Base-by-base conservation (phyloP, 1,284 basidiomycete genomes). In the Malassezia arunalokei region DNA sequence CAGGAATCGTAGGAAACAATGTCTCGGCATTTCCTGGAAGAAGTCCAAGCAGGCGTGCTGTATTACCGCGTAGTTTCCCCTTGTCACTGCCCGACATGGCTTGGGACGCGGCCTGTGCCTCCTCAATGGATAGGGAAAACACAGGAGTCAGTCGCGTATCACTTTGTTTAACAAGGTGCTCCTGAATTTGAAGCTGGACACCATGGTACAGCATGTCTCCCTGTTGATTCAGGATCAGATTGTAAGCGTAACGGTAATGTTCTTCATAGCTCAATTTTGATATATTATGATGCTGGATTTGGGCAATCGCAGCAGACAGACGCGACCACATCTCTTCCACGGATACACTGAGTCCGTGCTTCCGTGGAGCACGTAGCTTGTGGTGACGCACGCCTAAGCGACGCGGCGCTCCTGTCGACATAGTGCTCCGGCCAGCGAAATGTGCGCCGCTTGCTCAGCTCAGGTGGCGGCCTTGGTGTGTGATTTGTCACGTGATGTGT, bases 221-320 rank as follows among this genome's bases (percentile, higher is more conserved):
- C 55, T 84, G 65, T 47, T 81, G 74, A 85, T 88, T 72, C 58
- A 72, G 54, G 27, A 71, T 64, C 38, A 69, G 59, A 44, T 66
- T 68, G 64, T 73, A 66, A 11, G 63, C 64, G 30, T 66, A 66
- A 17, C 65, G 57, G 39, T 94, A 90, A 67, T 92, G 90, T 76
- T 95, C 92, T 75, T 98, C 94, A 68, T 91, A 98, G 12, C 88
- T 94, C 29, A 99, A 81, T 67, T 83, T 85, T 51, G 83, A 83
- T 6, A 89, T 88, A 75, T 94, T 87, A 76, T 94, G 88, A 64
- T 88, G 86, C 74, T 94, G 88, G 52, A 99, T 98, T 77, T 95
- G 87, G 53, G 82, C 80, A 63, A 99, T 91, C 61, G 95, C 95
- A 51, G 78, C 77, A 15, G 84, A 79, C 12, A 94, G 77, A 59